These are phyloP conservation scores for Trametes hirsuta DNA, from an alignment of 1,284 basidiomycete species.

Conservation along the genomic window DNA sequence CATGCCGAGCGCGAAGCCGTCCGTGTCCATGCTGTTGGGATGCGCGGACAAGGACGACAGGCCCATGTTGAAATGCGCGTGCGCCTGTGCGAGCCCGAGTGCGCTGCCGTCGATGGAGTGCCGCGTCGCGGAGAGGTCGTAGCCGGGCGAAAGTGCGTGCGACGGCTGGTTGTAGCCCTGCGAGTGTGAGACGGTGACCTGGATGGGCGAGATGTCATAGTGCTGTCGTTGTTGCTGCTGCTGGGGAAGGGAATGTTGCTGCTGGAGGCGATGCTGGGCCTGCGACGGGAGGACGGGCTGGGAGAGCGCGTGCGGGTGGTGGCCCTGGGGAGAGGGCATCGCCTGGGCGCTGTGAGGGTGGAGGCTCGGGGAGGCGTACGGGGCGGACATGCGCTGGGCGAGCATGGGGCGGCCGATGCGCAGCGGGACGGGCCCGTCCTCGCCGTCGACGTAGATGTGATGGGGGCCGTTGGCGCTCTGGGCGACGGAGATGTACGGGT, in stretches of 20 bases:
- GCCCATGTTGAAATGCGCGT: constrained; percentile 20
- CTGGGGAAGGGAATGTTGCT: neutral
- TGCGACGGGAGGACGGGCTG: constrained; percentile 18
- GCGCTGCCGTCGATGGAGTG: constrained; percentile 25
- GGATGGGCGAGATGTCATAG: constrained; percentile 18
- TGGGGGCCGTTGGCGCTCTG: constrained; percentile 25
- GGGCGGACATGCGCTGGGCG: constrained; percentile 48
- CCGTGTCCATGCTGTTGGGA: neutral
- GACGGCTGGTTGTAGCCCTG: constrained; percentile 9
- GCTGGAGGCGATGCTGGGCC: constrained; percentile 4
- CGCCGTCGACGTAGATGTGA: constrained; percentile 9
- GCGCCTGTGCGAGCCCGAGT: constrained; percentile 21
- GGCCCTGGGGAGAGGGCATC: neutral
- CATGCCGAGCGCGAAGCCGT: constrained; percentile 5
- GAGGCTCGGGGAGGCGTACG: constrained; percentile 1
- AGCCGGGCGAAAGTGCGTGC: neutral
- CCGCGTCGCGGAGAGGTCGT: constrained; percentile 21
- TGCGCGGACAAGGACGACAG: neutral
- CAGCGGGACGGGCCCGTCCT: constrained; percentile 10
- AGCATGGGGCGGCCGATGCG: constrained; percentile 34
- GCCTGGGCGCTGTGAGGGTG: constrained; percentile 4
- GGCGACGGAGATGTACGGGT: constrained; percentile 65
- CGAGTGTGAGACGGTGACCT: constrained; percentile 15
- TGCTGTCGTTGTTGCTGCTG: neutral
- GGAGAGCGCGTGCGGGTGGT: constrained; percentile 11